Evolutionary conservation across 208 protist species (phyloP).

Genomic region (Trypanosoma theileri): DNA sequence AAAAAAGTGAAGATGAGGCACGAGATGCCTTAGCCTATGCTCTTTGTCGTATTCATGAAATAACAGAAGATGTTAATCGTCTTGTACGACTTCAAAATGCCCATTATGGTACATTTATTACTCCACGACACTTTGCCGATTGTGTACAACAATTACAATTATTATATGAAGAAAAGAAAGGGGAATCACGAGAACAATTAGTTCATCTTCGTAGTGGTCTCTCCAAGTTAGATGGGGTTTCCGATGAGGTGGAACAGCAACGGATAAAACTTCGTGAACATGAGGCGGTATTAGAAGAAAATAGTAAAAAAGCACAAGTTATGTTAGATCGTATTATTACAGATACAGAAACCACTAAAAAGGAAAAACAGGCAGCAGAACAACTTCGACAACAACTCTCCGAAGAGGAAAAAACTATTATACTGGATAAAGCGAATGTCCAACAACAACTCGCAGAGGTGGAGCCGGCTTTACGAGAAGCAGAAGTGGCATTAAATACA

Average conservation of each 20-base stretch:
- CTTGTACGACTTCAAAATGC: constrained; percentile 67
- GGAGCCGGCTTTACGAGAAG: constrained; percentile 93
- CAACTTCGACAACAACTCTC: constrained; percentile 79
- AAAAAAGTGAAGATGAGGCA: constrained; percentile 41
- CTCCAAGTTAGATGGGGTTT: constrained; percentile 91
- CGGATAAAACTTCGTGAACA: constrained; percentile 82
- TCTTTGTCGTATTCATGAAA: constrained; percentile 93
- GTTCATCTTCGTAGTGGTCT: constrained; percentile 96
- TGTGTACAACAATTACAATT: constrained; percentile 95
- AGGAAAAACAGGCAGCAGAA: constrained; percentile 68
- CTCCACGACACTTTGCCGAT: constrained; percentile 98
- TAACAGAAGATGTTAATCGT: constrained; percentile 84
- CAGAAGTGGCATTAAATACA: constrained; percentile 94
- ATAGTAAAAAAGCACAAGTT: constrained; percentile 61
- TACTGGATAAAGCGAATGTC: constrained; percentile 60
- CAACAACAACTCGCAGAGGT: constrained; percentile 85
- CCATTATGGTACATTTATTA: constrained; percentile 94
- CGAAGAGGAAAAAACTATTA: constrained; percentile 81
- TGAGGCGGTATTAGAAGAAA: constrained; percentile 77
- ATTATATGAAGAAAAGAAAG: constrained; percentile 94
- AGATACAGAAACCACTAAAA: constrained; percentile 85
- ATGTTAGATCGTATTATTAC: constrained; percentile 90
- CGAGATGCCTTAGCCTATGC: constrained; percentile 79
- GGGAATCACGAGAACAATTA: constrained; percentile 94
- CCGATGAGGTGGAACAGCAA: constrained; percentile 87